Evolutionary conservation across 257 asterid genomes (phyloP), one percentile per base, ranked within the genome.

Genomic region (Verbena officinalis): DNA sequence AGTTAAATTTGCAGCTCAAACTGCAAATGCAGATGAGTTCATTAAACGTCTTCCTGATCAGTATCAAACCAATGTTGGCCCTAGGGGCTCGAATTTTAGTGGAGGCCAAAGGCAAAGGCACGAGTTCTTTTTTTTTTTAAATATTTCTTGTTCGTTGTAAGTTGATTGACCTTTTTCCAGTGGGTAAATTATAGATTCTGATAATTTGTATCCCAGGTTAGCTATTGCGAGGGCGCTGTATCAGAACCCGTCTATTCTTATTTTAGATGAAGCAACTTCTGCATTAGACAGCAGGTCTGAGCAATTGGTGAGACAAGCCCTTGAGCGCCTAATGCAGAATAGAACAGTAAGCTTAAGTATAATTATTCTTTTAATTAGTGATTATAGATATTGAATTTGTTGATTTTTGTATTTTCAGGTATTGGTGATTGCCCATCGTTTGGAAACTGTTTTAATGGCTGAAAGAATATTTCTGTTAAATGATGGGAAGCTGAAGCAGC

Each of bases 71-170:
- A 66, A 40, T 60, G 91, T 89, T 45, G 98, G 95, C 54, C 97
- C 97, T n/a, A 72, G 96, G 79, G 98, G 98, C 48, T 83, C 98
- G 46, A 77, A 69, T 62, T 80, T 92, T 59, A 89, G 98, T 73
- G 98, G 97, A 55, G 98, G 98, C 74, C 97, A 92, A 73, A 84
- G 78, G 78, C 98, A 92, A 81, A 83, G 97, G 98, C 82, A 62
- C 52, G 73, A 5, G 15, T 15, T 54, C 53, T 48, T 16, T 55
- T 27, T 27, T 27, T 27, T 27, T 27, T 2, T 27, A 5, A 27
- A 27, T 27, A 27, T 27, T 27, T 2, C 5, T 2, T 27, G 2
- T 27, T 27, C 33, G 2, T n/a, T n/a, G n/a, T n/a, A n/a, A n/a
- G n/a, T n/a, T n/a, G n/a, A n/a, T n/a, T n/a, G n/a, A n/a, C n/a